Evolutionary conservation across 192 early-diverging fungal species (phyloP), one percentile per base, ranked within the genome.

Genomic region (Rhizophagus sp.): DNA sequence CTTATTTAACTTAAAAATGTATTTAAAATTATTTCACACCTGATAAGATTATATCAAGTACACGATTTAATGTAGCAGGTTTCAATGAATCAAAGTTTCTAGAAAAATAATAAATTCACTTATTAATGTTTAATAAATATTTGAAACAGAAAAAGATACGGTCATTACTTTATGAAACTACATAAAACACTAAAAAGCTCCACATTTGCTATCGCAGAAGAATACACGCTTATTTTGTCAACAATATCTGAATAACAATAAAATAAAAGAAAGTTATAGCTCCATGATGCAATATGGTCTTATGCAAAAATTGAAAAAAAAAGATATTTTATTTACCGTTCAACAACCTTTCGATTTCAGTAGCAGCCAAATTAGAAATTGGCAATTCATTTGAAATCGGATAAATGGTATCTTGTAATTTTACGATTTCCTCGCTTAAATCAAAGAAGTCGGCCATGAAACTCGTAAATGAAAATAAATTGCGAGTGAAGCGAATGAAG

Each of bases 11-110:
- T 39, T 9, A 65, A 39, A 27, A 61, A 80, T 33, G 25, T 24
- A 25, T n/a, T 39, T 24, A 17, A 27, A 9, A 62, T 67, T 62
- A n/a, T 10, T 50, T 78, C 74, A 57, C 87, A 91, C 91, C 91
- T n/a, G 94, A 86, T 3, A 95, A 80, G 22, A 96, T 81, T 75
- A 92, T 90, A 75, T 94, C 93, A 36, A 91, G 85, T 13, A 94
- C 84, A 52, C 91, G 89, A 22, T 89, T 86, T 36, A 85, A 73
- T 2, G 87, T 82, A 49, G 88, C 84, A 19, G 86, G 81, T 25
- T 82, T 77, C n/a, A 92, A 75, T 30, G 62, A 36, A 24, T 86
- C 81, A 68, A 89, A 91, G 65, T 90, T 79, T 78, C 93, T 92
- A 66, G 11, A 41, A 77, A 71, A 11, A 66, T 41, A 49, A 50